Evolutionary conservation across 331 rosid species (phyloP).

Genomic region (Pyracantha coccinea): DNA sequence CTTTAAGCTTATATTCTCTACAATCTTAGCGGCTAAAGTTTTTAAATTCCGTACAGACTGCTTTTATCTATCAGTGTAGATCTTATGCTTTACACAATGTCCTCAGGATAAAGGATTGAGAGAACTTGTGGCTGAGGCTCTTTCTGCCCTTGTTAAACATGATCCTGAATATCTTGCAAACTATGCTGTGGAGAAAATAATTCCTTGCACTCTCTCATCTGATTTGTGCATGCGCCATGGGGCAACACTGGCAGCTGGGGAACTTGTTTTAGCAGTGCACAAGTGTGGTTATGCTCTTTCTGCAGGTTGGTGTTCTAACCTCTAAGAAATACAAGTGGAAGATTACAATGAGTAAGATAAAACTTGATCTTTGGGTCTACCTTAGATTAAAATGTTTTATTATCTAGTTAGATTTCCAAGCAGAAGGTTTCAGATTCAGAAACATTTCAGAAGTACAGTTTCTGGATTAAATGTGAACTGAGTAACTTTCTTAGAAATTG

Average conservation of each 20-base stretch:
- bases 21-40: not conserved
- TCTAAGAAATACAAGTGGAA: not conserved
- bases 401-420: not conserved
- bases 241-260: conserved; percentile 76
- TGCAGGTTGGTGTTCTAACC: conserved; percentile 48
- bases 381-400: not conserved
- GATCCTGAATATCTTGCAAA: conserved; percentile 64
- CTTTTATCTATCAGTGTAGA: not conserved
- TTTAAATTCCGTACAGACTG: not conserved
- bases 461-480: not conserved
- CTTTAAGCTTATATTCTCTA: not conserved
- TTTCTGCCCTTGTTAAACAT: conserved; percentile 74
- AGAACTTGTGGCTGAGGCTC: conserved; percentile 87
- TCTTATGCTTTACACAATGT: not conserved
- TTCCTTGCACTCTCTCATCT: conserved; percentile 84
- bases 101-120: conserved; percentile 89
- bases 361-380: not conserved
- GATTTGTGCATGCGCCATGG: conserved; percentile 98
- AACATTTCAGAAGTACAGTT: not conserved
- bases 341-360: not conserved
- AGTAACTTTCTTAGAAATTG: not conserved
- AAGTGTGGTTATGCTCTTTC: conserved; percentile 51
- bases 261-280: conserved; percentile 69
- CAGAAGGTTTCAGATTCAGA: not conserved
- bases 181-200: conserved; percentile 55